These are phyloP conservation scores for Cladophialophora yegresii DNA, from an alignment of 2,329 filamentous ascomycete species.

Conservation along the genomic window DNA sequence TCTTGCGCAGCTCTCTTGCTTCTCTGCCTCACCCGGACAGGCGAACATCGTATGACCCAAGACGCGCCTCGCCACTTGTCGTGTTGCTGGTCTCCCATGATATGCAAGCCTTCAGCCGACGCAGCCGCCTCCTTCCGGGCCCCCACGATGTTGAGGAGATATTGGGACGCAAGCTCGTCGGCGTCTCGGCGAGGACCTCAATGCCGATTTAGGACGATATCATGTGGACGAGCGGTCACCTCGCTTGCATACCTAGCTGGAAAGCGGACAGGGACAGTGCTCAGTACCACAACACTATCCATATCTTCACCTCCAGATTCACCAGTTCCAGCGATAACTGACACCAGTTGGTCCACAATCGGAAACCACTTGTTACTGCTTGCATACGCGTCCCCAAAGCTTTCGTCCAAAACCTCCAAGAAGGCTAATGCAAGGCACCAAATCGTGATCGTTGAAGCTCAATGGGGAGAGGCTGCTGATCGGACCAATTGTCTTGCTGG, in stretches of 20 bases:
- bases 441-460: neutral
- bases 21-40: neutral
- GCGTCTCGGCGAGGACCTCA: conserved; percentile 1
- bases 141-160: neutral
- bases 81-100: neutral
- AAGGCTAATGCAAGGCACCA: conserved; percentile 23
- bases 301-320: neutral
- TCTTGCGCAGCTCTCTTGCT: neutral
- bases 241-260: conserved; percentile 9
- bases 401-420: neutral
- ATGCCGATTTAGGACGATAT: conserved; percentile 1
- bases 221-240: neutral
- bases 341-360: neutral
- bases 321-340: neutral
- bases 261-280: neutral
- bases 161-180: neutral
- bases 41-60: neutral
- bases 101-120: neutral
- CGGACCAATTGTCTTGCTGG: conserved; percentile 1
- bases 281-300: neutral
- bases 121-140: neutral
- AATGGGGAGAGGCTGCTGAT: neutral
- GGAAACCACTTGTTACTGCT: conserved; percentile 5
- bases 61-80: neutral
- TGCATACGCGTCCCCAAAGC: neutral